phyloP scores from a whole-genome alignment of 345 rosid species.

The Firmiana major region DNA sequence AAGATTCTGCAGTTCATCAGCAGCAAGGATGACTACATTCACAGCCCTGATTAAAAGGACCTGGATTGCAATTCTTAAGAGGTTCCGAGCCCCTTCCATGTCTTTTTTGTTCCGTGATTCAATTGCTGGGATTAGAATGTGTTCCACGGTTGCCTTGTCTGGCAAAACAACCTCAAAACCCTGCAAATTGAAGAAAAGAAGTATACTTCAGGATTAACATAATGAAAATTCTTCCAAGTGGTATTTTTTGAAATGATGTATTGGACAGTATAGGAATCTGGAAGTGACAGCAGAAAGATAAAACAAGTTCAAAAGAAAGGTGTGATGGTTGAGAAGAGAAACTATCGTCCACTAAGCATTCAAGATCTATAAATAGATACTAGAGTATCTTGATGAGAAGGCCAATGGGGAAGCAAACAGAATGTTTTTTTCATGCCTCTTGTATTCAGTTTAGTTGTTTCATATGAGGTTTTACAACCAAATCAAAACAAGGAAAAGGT shows the following conservation, averaged over 20 bases:
- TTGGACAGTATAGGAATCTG: background rate
- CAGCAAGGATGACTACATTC: conserved; percentile 53
- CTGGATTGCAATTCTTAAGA: conserved; percentile 56
- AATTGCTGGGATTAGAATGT: conserved; percentile 43
- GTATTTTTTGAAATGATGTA: background rate
- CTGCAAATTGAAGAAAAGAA: conserved; percentile 27
- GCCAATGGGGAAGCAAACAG: background rate
- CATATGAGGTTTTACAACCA: background rate
- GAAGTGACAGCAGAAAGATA: background rate
- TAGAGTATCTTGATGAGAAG: background rate
- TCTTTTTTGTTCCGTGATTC: conserved; percentile 48
- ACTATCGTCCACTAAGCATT: background rate
- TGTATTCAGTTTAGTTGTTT: background rate
- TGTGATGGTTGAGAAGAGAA: background rate
- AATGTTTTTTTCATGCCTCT: background rate
- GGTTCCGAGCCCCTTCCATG: conserved; percentile 60
- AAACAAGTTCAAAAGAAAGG: background rate
- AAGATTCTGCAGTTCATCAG: conserved; percentile 50
- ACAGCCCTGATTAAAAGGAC: conserved; percentile 59
- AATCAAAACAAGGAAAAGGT: background rate
- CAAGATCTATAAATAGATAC: background rate
- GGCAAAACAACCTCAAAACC: conserved; percentile 71
- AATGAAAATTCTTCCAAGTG: background rate
- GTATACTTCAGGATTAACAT: background rate
- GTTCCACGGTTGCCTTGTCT: conserved; percentile 56